Conservation (phyloP, 495 filamentous ascomycete genomes). For the Penicillium cosmopolitanum region DNA sequence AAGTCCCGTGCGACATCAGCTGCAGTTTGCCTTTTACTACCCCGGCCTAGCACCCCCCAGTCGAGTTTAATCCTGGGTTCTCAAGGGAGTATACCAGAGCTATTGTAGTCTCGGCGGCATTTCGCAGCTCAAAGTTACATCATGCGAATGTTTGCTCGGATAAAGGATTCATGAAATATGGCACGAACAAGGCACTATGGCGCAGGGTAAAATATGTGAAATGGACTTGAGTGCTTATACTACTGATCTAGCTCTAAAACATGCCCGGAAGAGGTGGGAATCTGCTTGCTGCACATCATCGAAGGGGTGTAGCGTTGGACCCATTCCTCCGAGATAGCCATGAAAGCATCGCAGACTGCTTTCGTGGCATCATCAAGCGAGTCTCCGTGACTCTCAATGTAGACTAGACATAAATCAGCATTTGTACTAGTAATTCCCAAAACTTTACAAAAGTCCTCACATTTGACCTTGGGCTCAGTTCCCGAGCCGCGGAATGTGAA, state of each 20-base stretch:
- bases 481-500: slow-evolving; percentile 72
- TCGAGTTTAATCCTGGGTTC: not conserved
- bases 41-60: not conserved
- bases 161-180: not conserved
- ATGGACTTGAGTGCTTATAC: not conserved
- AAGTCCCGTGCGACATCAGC: not conserved
- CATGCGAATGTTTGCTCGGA: not conserved
- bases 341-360: slow-evolving; percentile 57
- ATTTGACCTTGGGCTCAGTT: slow-evolving; percentile 72
- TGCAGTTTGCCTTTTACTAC: slow-evolving; percentile 1
- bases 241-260: slow-evolving; percentile 32
- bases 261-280: slow-evolving; percentile 47
- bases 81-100: not conserved
- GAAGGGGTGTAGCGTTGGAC: slow-evolving; percentile 49
- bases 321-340: slow-evolving; percentile 61
- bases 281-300: slow-evolving; percentile 41
- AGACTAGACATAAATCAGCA: slow-evolving; percentile 42
- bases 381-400: slow-evolving; percentile 57
- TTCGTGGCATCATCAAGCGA: slow-evolving; percentile 50
- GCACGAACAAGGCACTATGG: not conserved
- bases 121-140: slow-evolving; percentile 1
- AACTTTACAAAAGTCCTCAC: slow-evolving; percentile 38
- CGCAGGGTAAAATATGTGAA: not conserved
- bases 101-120: not conserved
- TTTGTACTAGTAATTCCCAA: not conserved